phyloP scores from a whole-genome alignment of 208 protist species.

The Balamuthia mandrillaris region DNA sequence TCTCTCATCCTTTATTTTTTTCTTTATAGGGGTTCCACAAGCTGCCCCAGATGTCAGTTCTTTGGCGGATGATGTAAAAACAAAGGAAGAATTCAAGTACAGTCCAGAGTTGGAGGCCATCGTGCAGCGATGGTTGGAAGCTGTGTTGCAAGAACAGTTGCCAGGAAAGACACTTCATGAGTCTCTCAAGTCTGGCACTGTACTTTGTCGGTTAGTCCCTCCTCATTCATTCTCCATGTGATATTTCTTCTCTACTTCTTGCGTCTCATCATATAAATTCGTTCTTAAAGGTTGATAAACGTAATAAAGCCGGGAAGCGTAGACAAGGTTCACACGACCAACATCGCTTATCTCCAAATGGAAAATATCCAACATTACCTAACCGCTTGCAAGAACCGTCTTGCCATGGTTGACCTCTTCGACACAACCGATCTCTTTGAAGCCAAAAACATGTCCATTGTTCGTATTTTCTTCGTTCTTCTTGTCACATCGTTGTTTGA shows the following conservation, averaged over 20 bases:
- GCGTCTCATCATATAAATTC: neutral
- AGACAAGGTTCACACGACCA: neutral
- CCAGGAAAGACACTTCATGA: neutral
- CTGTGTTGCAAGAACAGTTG: constrained; percentile 9
- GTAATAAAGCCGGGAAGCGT: constrained; percentile 23
- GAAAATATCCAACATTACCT: constrained; percentile 26
- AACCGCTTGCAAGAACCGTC: neutral
- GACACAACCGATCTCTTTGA: constrained; percentile 27
- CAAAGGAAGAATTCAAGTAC: constrained; percentile 30
- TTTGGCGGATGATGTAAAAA: neutral
- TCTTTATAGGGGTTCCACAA: neutral
- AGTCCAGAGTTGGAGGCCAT: neutral
- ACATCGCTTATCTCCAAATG: constrained; percentile 26
- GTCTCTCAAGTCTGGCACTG: constrained; percentile 2
- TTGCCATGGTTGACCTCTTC: no score
- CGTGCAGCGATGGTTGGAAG: constrained; percentile 12
- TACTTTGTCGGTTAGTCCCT: neutral
- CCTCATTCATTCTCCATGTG: neutral
- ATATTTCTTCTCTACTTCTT: no score
- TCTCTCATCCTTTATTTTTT: neutral
- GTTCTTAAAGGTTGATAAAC: neutral
- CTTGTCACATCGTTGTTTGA: neutral
- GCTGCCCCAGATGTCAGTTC: neutral
- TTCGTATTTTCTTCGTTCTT: neutral
- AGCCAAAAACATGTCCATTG: constrained; percentile 25